Evolutionary conservation across 2,329 filamentous ascomycete species (phyloP), one percentile per base, ranked within the genome.

Genomic region (Cladosporium colombiae): DNA sequence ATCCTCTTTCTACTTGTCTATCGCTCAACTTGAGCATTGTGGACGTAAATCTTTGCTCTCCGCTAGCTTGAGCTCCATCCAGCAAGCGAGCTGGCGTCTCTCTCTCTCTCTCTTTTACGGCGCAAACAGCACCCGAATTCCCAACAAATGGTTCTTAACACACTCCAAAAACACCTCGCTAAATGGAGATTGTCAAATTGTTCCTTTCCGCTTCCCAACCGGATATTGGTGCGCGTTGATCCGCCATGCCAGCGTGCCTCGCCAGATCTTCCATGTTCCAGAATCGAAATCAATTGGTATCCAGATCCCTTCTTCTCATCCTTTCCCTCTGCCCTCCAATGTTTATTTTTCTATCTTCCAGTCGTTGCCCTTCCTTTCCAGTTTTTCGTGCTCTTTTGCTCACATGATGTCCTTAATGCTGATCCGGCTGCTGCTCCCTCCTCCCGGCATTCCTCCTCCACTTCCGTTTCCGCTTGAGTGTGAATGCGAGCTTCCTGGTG

Each of bases 351-450:
- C 40, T 11, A 10, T 33, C 18, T 44, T 44, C 18, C 40, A 10
- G 18, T 21, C 35, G 13, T 16, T 37, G 14, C 35, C 13, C 35
- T 37, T 14, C 35, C 13, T 14, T 37, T 14, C 35, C 35, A 11
- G 14, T n/a, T 40, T 18, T 31, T 16, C 49, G 50, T 29, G 27
- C 25, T 31, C 18, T 31, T 25, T 14, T 33, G 3, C 64, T 73
- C 68, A 76, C 69, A 78, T 78, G 46, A 78, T 77, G 64, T 78
- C 75, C 66, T 75, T 72, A 65, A 78, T 78, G 66, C 75, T 77
- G 66, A 78, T 78, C 65, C 76, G 59, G 27, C 63, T 60, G 44
- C 63, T 60, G 21, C 55, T 53, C 18, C 63, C 55, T 23, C 63
- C 55, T 44, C 29, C 37, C 8, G 21, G 29, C 13, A 58, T 44